Conservation (phyloP, 2,329 filamentous ascomycete species). For the Aulographum hederae region DNA sequence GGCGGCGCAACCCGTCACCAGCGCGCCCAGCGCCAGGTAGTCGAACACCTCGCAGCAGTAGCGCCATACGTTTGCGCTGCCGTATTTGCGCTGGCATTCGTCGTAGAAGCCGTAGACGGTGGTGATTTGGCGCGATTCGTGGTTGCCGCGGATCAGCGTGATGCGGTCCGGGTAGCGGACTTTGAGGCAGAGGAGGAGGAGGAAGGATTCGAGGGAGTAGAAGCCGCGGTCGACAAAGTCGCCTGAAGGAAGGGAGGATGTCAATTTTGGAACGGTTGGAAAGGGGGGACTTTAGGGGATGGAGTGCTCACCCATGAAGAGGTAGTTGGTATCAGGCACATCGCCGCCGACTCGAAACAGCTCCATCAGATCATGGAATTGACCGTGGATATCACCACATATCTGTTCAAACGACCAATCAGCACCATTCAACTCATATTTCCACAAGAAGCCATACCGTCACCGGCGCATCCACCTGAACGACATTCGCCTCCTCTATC, state of each 20-base stretch:
- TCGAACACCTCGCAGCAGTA: conserved; percentile 96
- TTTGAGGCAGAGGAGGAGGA: conserved; percentile 88
- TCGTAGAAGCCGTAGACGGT: conserved; percentile 98
- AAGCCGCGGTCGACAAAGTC: conserved; percentile 97
- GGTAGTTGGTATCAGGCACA: conserved; percentile 87
- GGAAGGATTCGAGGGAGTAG: conserved; percentile 93
- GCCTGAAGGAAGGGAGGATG: conserved; percentile 31
- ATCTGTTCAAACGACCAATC: conserved; percentile 34
- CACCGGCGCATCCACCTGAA: conserved; percentile 84
- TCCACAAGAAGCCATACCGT: conserved; percentile 40
- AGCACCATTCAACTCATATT: background rate
- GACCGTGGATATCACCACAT: conserved; percentile 92
- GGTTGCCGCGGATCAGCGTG: conserved; percentile 86
- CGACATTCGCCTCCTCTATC: conserved; percentile 95
- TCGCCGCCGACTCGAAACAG: conserved; percentile 86
- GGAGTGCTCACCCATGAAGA: conserved; percentile 70
- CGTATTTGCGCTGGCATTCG: conserved; percentile 89
- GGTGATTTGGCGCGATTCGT: conserved; percentile 92
- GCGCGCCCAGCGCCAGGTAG: conserved; percentile 77
- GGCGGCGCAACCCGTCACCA: conserved; percentile 69
- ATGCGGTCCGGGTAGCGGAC: conserved; percentile 95
- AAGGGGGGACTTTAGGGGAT: background rate
- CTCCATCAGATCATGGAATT: conserved; percentile 95
- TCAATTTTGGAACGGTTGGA: too few relatives aligned
- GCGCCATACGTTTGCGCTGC: conserved; percentile 89